phyloP scores from a whole-genome alignment of 192 early-diverging fungal species.

The Backusella westeae region DNA sequence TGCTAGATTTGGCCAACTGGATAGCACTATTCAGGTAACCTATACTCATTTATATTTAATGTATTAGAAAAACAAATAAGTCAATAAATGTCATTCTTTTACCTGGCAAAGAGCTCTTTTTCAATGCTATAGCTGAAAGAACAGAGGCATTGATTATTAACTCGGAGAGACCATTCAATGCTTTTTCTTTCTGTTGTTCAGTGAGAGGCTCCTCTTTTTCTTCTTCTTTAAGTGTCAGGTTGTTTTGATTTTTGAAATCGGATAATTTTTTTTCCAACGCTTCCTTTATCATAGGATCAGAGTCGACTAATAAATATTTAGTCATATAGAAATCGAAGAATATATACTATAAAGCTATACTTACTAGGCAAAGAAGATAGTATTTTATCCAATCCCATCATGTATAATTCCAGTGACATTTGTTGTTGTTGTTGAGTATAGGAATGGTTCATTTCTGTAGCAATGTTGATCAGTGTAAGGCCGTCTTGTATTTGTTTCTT shows the following conservation, averaged over 20 bases:
- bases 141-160: slow-evolving; percentile 43
- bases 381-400: slow-evolving; percentile 32
- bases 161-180: slow-evolving; percentile 3
- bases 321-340: neutral
- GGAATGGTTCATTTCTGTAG: slow-evolving; percentile 26
- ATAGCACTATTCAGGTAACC: slow-evolving; percentile 18
- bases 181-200: slow-evolving; percentile 11
- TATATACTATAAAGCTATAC: neutral
- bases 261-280: slow-evolving; percentile 17
- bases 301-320: slow-evolving; percentile 11
- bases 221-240: neutral
- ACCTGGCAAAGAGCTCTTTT: slow-evolving; percentile 51
- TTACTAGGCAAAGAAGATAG: slow-evolving; percentile 32
- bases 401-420: slow-evolving; percentile 26
- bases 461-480: slow-evolving; percentile 18
- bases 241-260: slow-evolving; percentile 15
- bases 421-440: neutral
- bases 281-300: slow-evolving; percentile 21
- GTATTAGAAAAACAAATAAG: neutral
- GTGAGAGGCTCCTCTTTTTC: neutral
- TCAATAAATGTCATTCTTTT: neutral
- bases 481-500: slow-evolving; percentile 29
- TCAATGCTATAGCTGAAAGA: slow-evolving; percentile 43
- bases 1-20: slow-evolving; percentile 34
- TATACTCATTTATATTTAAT: slow-evolving; percentile 28